These are phyloP conservation scores for Hippophae gyantsensis DNA, from an alignment of 306 rosid species.

Conservation along the genomic window DNA sequence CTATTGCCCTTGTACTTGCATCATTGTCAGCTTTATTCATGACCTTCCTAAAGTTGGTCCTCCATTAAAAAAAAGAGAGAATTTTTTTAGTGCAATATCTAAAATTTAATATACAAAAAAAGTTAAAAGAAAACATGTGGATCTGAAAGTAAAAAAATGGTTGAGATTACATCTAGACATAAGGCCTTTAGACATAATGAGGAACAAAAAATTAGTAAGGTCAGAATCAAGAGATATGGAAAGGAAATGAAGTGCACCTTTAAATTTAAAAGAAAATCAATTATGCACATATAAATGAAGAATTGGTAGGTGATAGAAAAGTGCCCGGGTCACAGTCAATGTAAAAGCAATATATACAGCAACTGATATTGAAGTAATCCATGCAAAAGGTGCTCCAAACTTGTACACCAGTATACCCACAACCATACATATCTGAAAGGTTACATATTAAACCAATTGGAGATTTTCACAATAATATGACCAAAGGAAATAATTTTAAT, in stretches of 20 bases:
- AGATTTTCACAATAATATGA: constrained; percentile 21
- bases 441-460: constrained; percentile 50
- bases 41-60: constrained; percentile 89
- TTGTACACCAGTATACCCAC: constrained; percentile 94
- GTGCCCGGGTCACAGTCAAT: constrained; percentile 80
- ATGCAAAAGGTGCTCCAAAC: constrained; percentile 91
- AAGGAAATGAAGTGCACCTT: constrained; percentile 10
- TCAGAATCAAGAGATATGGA: background rate
- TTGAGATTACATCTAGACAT: background rate
- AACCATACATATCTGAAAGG: constrained; percentile 92
- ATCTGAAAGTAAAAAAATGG: background rate
- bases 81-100: background rate
- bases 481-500: constrained; percentile 19
- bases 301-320: constrained; percentile 8
- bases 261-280: background rate
- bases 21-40: constrained; percentile 97
- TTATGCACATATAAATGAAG: background rate
- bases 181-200: background rate
- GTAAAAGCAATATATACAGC: constrained; percentile 80
- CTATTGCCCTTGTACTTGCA: constrained; percentile 75
- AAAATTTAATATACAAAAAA: background rate
- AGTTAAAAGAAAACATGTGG: background rate
- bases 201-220: background rate
- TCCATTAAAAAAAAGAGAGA: constrained; percentile 62
- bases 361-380: constrained; percentile 91